Conservation (phyloP, 2,329 filamentous ascomycete genomes). For the Penicillium sp. region DNA sequence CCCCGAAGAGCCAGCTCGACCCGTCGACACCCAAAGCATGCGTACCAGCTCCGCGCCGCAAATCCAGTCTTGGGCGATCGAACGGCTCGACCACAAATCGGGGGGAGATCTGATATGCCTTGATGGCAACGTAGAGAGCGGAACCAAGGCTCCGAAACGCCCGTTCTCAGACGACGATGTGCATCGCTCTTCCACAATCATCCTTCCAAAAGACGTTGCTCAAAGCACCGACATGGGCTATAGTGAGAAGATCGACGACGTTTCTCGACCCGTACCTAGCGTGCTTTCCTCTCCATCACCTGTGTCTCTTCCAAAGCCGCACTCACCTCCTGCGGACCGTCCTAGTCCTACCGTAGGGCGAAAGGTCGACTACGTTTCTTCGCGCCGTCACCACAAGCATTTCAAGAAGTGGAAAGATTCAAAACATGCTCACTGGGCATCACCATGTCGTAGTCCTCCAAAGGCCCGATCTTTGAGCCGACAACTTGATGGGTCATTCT, state of each 20-base stretch:
- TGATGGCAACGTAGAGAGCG: not conserved
- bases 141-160: slow-evolving; percentile 5
- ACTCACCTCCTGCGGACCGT: slow-evolving; percentile 2
- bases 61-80: slow-evolving; percentile 10
- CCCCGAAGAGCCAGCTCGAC: slow-evolving; percentile 1
- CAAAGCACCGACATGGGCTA: not conserved
- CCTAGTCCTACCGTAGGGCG: slow-evolving; percentile 21
- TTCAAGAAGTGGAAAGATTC: slow-evolving; percentile 22
- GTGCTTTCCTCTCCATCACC: slow-evolving; percentile 22
- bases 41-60: slow-evolving; percentile 13
- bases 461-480: slow-evolving; percentile 2
- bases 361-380: slow-evolving; percentile 20
- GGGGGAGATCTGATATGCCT: slow-evolving; percentile 1
- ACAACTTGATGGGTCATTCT: slow-evolving; percentile 10
- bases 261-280: slow-evolving; percentile 6
- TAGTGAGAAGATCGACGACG: not conserved
- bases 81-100: slow-evolving; percentile 20
- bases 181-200: slow-evolving; percentile 6
- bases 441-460: slow-evolving; percentile 16
- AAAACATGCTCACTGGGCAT: slow-evolving; percentile 12
- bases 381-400: slow-evolving; percentile 22
- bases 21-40: slow-evolving; percentile 9
- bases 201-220: not conserved
- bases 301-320: not conserved
- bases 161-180: slow-evolving; percentile 16